Evolutionary conservation across 306 rosid genomes (phyloP).

Genomic region (Corylus americana): DNA sequence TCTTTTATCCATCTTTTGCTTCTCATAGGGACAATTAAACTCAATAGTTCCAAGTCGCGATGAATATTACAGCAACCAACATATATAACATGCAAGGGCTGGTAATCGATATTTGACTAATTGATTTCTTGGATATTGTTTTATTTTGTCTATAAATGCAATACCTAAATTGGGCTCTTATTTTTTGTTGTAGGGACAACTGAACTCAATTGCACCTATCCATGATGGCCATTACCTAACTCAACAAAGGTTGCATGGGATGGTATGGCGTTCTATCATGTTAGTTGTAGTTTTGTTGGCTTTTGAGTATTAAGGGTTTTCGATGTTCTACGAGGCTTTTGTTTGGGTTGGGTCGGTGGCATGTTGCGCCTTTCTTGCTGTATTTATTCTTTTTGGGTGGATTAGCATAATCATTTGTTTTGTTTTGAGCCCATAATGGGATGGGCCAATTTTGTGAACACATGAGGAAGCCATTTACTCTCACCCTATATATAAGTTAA

Average conservation of each 20-base stretch:
- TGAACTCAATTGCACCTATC: slow-evolving; percentile 42
- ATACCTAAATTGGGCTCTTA: slow-evolving; percentile 13
- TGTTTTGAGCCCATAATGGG: too few species aligned
- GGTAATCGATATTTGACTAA: slow-evolving; percentile 24
- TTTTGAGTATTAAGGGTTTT: too few species aligned
- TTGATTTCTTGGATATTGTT: background rate
- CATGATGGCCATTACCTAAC: slow-evolving; percentile 33
- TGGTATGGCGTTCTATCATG: slow-evolving; percentile 37
- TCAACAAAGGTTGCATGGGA: slow-evolving; percentile 42
- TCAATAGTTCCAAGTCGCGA: slow-evolving; percentile 24
- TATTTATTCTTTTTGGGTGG: too few species aligned
- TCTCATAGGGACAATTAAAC: slow-evolving; percentile 28
- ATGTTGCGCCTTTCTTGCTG: too few species aligned
- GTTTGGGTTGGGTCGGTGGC: too few species aligned
- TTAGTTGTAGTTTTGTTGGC: slow-evolving; percentile 4
- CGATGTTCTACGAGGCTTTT: too few species aligned
- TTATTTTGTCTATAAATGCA: background rate
- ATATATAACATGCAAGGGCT: slow-evolving; percentile 21
- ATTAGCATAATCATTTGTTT: too few species aligned
- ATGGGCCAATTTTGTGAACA: too few species aligned
- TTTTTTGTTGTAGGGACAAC: slow-evolving; percentile 39
- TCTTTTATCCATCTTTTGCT: background rate
- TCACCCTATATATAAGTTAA: too few species aligned
- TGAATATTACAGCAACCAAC: slow-evolving; percentile 28
- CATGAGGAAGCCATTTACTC: too few species aligned